Evolutionary conservation across 805 yeast species (phyloP), one percentile per base, ranked within the genome.

Genomic region (Yarrowia sp.): DNA sequence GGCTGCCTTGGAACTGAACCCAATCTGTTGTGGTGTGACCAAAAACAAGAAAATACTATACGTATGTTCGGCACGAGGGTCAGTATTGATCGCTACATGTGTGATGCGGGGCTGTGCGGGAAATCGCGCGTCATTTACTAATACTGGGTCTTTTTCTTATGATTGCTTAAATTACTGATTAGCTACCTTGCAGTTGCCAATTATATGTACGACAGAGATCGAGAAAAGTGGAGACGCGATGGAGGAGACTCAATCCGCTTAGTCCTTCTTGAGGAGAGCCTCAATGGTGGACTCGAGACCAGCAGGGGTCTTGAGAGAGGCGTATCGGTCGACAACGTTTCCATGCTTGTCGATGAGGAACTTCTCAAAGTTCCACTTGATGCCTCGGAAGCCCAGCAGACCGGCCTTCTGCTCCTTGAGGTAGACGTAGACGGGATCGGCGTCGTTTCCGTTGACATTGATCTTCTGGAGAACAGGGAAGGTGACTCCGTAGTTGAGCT

Each of bases 381-480:
- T 83, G 64, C 88, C 88, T 68, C 79, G 84, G 77, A 89, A 83
- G n/a, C 96, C 91, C 15, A 89, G 77, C 43, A 78, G 66, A 13
- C 85, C 86, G 5, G 80, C 70, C 82, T 85, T 81, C 83, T 84
- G 74, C 45, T 77, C 71, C 80, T 95, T 93, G 75, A 93, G 82
- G 79, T 75, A 92, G 72, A 83, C 79, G 78, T 86, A 93, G 39
- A 93, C 92, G 17, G 93, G 90, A 73, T 89, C 92, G 17, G 90
- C 86, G 48, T 85, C 77, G 67, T 81, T 76, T 61, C 99, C 99
- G 75, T 93, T 95, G 70, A 95, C 98, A 45, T 92, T 92, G 66
- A 92, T 76, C 81, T 92, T 93, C 74, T 84, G 81, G 84, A 93
- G 78, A 36, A 93, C 83, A 35, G 97, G 97, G 87, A 95, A 93